Base-by-base conservation (phyloP, 768 basidiomycete species). In the Clathrus columnatus region DNA sequence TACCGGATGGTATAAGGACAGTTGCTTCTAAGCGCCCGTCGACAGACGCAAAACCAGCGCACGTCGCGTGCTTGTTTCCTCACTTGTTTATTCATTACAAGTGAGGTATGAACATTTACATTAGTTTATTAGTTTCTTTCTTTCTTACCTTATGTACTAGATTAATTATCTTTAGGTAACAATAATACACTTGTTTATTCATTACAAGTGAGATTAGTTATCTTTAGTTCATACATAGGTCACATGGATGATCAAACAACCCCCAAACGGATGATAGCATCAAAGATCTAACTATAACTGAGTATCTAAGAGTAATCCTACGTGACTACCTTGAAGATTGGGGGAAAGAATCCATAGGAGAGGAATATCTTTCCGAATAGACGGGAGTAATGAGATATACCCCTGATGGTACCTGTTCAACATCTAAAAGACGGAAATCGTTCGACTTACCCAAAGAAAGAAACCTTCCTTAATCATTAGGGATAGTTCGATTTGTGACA, bases 381-480 rank as follows among this genome's bases (percentile, higher is more conserved):
- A 55, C 57, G 56, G 67, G 67, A 1, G 64, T 66, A 51, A 61
- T 62, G 51, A 64, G 66, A 2, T 60, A 65, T 56, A 66, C 53
- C 14, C 49, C 48, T 1, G 61, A 62, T 10, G 49, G 49, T 29
- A 11, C 7, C 17, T 28, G 17, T 7, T 29, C 16, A 27, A 7
- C 20, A 42, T 42, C n/a, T n/a, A 11, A 11, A 42, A n/a, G 11
- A 11, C 41, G 20, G 11, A 11, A 11, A 42, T 18, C n/a, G 29
- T 18, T n/a, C n/a, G n/a, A n/a, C n/a, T n/a, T n/a, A n/a, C n/a
- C n/a, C 55, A 27, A 20, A 20, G 20, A 28, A 27, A 23, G 10
- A 11, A 3, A 26, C 16, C 14, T 16, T 54, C 8, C 16, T 14
- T 8, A 26, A 32, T 23, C 42, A 51, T n/a, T n/a, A 57, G 48